Percentiles rank a stretch among this genome's conserved stretches.
phyloP scores from a whole-genome alignment of 371 early-diverging fungal species.

The Syncephalastrum monosporum region DNA sequence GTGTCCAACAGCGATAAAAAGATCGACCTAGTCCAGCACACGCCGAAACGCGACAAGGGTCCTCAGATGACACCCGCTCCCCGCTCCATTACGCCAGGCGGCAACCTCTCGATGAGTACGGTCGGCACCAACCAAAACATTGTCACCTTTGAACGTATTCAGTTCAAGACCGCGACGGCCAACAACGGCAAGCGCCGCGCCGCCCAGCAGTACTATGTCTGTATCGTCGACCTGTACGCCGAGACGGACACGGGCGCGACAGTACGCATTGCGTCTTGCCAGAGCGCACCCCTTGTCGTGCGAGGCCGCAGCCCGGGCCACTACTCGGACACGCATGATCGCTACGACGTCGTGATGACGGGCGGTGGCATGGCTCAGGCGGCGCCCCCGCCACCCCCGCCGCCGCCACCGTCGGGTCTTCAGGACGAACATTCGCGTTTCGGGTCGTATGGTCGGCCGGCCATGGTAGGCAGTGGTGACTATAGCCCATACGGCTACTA shows the following conservation, averaged over 20 bases:
- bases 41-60: slow-evolving; percentile 93
- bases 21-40: slow-evolving; percentile 89
- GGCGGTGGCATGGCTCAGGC: slow-evolving; percentile 9
- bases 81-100: slow-evolving; percentile 61
- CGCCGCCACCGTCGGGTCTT: slow-evolving; percentile 7
- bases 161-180: slow-evolving; percentile 94
- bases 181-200: slow-evolving; percentile 90
- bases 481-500: slow-evolving; percentile 32
- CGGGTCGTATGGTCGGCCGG: slow-evolving; percentile 12
- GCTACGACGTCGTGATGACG: slow-evolving; percentile 12
- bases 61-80: slow-evolving; percentile 77
- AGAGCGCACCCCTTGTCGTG: slow-evolving; percentile 86
- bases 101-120: slow-evolving; percentile 51
- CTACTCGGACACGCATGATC: slow-evolving; percentile 65
- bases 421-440: no score
- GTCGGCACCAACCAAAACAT: slow-evolving; percentile 58
- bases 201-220: slow-evolving; percentile 89
- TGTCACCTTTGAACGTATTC: slow-evolving; percentile 88
- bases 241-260: slow-evolving; percentile 53
- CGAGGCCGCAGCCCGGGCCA: slow-evolving; percentile 95
- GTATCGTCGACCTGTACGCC: slow-evolving; percentile 70
- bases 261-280: slow-evolving; percentile 64
- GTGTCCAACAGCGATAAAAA: slow-evolving; percentile 71
- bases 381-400: slow-evolving; percentile 17
- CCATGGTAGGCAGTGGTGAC: slow-evolving; percentile 27